Evolutionary conservation across 805 yeast genomes (phyloP), one percentile per base, ranked within the genome.

Genomic region (Starmera caribaea): DNA sequence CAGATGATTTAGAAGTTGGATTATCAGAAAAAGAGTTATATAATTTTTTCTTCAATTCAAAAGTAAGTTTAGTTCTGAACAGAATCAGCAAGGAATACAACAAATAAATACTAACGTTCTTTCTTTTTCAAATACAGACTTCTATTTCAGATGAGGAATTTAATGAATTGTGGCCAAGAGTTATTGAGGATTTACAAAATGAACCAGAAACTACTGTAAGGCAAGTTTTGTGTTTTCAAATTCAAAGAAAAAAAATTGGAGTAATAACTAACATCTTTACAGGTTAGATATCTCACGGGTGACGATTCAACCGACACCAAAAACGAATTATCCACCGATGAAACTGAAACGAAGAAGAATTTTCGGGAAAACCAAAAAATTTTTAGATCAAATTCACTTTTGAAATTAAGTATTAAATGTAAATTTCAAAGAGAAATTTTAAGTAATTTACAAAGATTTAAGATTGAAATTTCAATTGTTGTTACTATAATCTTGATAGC

Each of bases 201-300:
- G 82, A 80, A 62, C 80, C 83, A 34, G 85, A 78, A 57, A 70
- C 81, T 55, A 76, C 72, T 62, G 81, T 82, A 74, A 80, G 92
- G 84, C 84, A 78, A 72, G 85, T 79, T 71, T 38, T 53, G 56
- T 57, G 50, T 40, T 21, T 21, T 7, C 17, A 24, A 24, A 42
- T 46, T 41, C 37, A 45, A 40, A 27, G 32, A 40, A 36, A 5
- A 14, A 29, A 4, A 7, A n/a, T 31, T n/a, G 16, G 10, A 15
- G 24, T 31, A 21, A 13, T 16, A 43, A 53, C 61, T 55, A 56
- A 55, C 58, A 43, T 29, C 14, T 26, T 21, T 17, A 26, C 41
- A 47, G 55, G 32, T 48, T 43, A 51, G 47, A 47, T 42, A 37
- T 55, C 41, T 53, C 59, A 41, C 53, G 58, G 34, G 46, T 67